Conservation (phyloP, 2,329 filamentous ascomycete genomes). For the Trichophyton verrucosum region DNA sequence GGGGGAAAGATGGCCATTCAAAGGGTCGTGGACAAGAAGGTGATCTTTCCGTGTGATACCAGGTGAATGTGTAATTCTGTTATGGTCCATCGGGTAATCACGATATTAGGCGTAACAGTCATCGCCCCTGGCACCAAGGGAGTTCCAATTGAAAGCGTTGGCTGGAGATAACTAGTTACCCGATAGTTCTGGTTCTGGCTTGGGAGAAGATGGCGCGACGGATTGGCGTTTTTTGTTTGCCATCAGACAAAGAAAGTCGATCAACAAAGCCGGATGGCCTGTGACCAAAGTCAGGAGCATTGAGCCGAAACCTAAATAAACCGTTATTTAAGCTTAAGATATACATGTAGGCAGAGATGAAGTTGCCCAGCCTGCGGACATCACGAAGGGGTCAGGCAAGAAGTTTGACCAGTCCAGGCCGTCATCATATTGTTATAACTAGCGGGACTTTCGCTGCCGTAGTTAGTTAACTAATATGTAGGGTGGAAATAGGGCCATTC, state of each 20-base stretch:
- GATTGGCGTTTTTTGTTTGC: background rate
- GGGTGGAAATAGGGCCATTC: too few species aligned
- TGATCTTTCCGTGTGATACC: background rate
- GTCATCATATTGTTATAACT: too few species aligned
- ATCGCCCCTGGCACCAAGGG: background rate
- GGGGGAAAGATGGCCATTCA: background rate
- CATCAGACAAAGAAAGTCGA: background rate
- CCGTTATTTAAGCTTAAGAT: background rate
- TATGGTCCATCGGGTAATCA: background rate
- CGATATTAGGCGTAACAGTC: background rate
- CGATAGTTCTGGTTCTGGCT: background rate
- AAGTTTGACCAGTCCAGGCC: too few species aligned
- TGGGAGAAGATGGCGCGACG: background rate
- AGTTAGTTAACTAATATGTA: too few species aligned
- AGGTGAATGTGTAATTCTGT: background rate
- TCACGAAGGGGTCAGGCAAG: too few species aligned
- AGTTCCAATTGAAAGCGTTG: background rate
- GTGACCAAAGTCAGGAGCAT: background rate
- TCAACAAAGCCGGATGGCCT: background rate
- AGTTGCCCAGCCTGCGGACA: too few species aligned
- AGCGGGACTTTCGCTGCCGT: too few species aligned
- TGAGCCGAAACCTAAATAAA: background rate
- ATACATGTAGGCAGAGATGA: background rate
- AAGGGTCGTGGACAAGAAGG: background rate
- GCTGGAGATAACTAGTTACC: background rate